Conservation (phyloP, 2,329 filamentous ascomycete species). For the Aspergillus cejpii region DNA sequence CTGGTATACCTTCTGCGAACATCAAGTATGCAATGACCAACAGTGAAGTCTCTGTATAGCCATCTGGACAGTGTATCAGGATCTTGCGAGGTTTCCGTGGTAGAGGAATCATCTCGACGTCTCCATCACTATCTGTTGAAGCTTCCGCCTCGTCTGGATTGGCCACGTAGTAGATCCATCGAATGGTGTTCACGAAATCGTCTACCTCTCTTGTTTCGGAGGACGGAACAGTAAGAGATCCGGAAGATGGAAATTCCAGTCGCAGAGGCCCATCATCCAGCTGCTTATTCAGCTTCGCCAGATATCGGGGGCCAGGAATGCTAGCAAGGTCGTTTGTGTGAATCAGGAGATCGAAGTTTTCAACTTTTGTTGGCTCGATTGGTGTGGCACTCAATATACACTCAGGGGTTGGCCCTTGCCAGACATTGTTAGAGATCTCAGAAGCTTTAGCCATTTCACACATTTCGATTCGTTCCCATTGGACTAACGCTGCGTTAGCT, state of each 20-base stretch:
- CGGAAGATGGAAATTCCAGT: slow-evolving; percentile 85
- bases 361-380: slow-evolving; percentile 45
- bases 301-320: slow-evolving; percentile 60
- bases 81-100: slow-evolving; percentile 55
- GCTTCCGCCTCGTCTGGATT: slow-evolving; percentile 50
- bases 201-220: slow-evolving; percentile 80
- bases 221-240: slow-evolving; percentile 78
- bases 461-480: slow-evolving; percentile 88
- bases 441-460: slow-evolving; percentile 83
- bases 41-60: slow-evolving; percentile 90
- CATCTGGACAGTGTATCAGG: slow-evolving; percentile 88
- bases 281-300: slow-evolving; percentile 58
- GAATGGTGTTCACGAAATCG: slow-evolving; percentile 75
- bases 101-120: slow-evolving; percentile 48
- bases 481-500: slow-evolving; percentile 42
- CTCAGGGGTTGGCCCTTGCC: slow-evolving; percentile 80
- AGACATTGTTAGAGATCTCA: slow-evolving; percentile 84
- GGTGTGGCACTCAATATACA: slow-evolving; percentile 44
- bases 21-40: slow-evolving; percentile 87
- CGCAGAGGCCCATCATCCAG: slow-evolving; percentile 48
- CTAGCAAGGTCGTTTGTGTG: slow-evolving; percentile 82
- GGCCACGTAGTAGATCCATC: slow-evolving; percentile 80
- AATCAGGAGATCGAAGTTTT: slow-evolving; percentile 71
- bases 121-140: slow-evolving; percentile 47
- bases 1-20: slow-evolving; percentile 74